phyloP scores from a whole-genome alignment of 441 rosid genomes.

The Adansonia rubrostipa region DNA sequence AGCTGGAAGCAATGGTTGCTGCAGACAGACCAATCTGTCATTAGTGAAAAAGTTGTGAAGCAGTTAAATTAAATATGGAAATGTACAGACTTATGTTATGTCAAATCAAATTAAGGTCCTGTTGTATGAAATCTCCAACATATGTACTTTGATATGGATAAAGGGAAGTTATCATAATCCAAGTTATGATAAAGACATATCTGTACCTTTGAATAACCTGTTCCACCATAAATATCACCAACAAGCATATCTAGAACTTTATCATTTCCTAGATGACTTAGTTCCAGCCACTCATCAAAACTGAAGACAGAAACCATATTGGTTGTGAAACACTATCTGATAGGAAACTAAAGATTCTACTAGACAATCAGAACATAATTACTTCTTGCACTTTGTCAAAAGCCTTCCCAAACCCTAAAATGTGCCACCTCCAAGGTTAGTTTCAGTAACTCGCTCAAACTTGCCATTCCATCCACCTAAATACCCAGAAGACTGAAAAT shows the following conservation, averaged over 20 bases:
- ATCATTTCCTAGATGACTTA: conserved; percentile 79
- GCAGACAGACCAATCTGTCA: conserved; percentile 79
- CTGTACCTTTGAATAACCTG: conserved; percentile 72
- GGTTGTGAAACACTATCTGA: conserved; percentile 16
- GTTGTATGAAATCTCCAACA: conserved; percentile 9
- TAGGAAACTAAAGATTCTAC: conserved; percentile 6
- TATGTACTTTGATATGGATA: neutral
- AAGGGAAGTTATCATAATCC: neutral
- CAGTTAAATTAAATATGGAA: conserved; percentile 1
- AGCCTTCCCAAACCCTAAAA: conserved; percentile 88
- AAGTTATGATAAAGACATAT: conserved; percentile 6
- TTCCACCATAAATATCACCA: conserved; percentile 88
- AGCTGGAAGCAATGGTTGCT: conserved; percentile 82
- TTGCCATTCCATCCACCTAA: conserved; percentile 83
- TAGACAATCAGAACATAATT: conserved; percentile 6
- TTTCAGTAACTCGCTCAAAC: conserved; percentile 81
- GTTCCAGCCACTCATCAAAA: conserved; percentile 81
- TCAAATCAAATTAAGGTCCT: neutral
- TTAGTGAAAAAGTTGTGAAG: conserved; percentile 12
- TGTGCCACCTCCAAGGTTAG: conserved; percentile 89
- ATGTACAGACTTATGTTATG: neutral
- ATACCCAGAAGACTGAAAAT: conserved; percentile 27
- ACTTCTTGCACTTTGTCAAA: conserved; percentile 84
- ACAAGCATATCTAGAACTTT: conserved; percentile 89
- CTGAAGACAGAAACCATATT: conserved; percentile 41